Conservation (phyloP, 306 rosid genomes). For the Vigna mungo region DNA sequence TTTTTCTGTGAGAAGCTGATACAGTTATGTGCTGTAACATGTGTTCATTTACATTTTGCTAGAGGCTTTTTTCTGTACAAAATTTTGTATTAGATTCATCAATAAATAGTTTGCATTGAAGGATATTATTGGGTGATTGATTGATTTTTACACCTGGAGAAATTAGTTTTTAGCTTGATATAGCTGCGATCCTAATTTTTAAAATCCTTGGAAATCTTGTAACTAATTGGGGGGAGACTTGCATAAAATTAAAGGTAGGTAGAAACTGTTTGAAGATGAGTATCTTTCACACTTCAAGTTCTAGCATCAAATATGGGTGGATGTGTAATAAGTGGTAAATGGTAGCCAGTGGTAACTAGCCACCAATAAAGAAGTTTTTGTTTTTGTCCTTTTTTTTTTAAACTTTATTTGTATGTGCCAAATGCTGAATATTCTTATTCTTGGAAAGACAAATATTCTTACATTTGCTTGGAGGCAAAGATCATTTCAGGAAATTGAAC, state of each 20-base stretch:
- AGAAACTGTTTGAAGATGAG: neutral
- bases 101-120: neutral
- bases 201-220: slow-evolving; percentile 4
- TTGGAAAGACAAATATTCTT: neutral
- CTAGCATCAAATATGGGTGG: neutral
- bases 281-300: neutral
- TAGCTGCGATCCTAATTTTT: neutral
- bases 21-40: neutral
- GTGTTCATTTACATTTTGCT: neutral
- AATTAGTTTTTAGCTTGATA: slow-evolving; percentile 16
- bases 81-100: neutral
- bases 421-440: slow-evolving; percentile 29
- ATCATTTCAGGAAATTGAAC: neutral
- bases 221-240: neutral
- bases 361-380: neutral
- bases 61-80: neutral
- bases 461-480: slow-evolving; percentile 8
- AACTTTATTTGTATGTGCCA: neutral
- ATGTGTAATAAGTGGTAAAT: neutral
- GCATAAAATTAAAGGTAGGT: neutral
- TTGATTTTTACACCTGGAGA: neutral
- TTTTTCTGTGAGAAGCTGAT: neutral
- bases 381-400: neutral
- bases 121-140: slow-evolving; percentile 15
- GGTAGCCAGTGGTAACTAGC: neutral